Evolutionary conservation across 2,329 filamentous ascomycete genomes (phyloP), one percentile per base, ranked within the genome.

Genomic region (Epichloe festucae): DNA sequence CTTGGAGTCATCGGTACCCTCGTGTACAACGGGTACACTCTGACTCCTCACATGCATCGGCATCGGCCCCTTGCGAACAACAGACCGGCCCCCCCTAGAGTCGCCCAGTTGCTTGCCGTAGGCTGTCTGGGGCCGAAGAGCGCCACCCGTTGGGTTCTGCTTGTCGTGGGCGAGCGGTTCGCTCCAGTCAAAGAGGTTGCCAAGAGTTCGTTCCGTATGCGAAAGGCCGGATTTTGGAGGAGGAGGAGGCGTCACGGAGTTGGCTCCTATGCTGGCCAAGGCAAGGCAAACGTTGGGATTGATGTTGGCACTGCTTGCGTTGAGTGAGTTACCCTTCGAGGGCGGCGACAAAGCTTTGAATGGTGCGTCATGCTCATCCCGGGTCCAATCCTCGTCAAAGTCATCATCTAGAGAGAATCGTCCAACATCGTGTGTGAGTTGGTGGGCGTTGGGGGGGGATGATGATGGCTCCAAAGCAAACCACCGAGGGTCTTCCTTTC

Each of bases 181-280:
- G 46, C 82, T 81, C 85, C 85, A 89, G 64, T 90, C 86, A 59
- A 90, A 90, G 3, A 90, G 71, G 57, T 77, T 89, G 64, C 84
- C 86, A 54, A 78, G 70, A 2, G 78, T 77, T 14, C 79, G 73
- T 50, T 82, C 77, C 43, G 58, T 54, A 5, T 45, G 53, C 19
- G 35, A 43, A 15, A 46, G 57, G 45, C 53, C 56, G 11, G 57
- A 53, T 27, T 46, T 39, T 45, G 54, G 58, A 53, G 35, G 53
- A 49, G 38, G 23, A 27, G 23, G 60, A 12, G 4, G 23, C 14
- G 48, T 15, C 42, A 64, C 65, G 15, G 65, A 65, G 55, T 75
- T 77, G 43, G 74, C 73, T 48, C 72, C 78, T 45, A 79, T 71
- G 53, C 66, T 73, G 42, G 72, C 70, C 49, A 82, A 68, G n/a